Percentiles rank a stretch among this genome's conserved stretches.
Conservation (phyloP, 1,284 basidiomycete species). For the Taiwanofungus camphoratus region DNA sequence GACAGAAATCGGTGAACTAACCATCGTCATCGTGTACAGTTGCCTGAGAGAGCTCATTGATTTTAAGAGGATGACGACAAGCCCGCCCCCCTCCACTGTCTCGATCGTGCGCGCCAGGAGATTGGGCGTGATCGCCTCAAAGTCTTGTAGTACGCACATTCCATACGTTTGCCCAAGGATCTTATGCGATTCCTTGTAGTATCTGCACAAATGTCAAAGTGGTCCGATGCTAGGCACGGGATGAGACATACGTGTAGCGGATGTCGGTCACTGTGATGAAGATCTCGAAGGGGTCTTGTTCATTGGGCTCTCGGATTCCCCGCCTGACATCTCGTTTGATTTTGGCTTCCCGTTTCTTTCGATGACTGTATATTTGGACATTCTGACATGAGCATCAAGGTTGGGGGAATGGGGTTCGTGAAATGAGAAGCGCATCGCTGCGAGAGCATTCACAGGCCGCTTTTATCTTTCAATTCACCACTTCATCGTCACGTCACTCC, state of each 20-base stretch:
- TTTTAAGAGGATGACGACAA: slow-evolving; percentile 89
- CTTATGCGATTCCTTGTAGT: slow-evolving; percentile 94
- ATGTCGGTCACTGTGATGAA: slow-evolving; percentile 99
- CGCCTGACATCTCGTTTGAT: slow-evolving; percentile 94
- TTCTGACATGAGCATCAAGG: too few species aligned
- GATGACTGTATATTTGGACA: slow-evolving; percentile 54
- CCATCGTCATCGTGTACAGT: slow-evolving; percentile 96
- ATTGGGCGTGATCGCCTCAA: slow-evolving; percentile 98
- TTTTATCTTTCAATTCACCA: too few species aligned
- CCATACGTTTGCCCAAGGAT: slow-evolving; percentile 97
- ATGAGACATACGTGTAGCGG: slow-evolving; percentile 75
- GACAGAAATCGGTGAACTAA: too few species aligned
- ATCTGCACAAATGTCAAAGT: slow-evolving; percentile 32
- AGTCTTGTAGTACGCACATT: slow-evolving; percentile 97
- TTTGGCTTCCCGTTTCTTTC: slow-evolving; percentile 94
- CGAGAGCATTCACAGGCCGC: too few species aligned
- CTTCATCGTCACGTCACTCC: too few species aligned
- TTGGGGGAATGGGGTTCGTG: too few species aligned
- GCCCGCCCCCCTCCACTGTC: slow-evolving; percentile 95
- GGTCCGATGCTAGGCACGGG: not conserved
- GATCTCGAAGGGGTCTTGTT: slow-evolving; percentile 96
- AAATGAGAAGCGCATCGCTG: too few species aligned
- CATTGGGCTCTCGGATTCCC: slow-evolving; percentile 89
- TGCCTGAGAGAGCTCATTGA: slow-evolving; percentile 94
- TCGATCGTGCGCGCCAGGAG: slow-evolving; percentile 95